Percentiles rank a stretch among this genome's conserved stretches.
Evolutionary conservation across 345 rosid species (phyloP).

Genomic region (Reutealis trisperma): DNA sequence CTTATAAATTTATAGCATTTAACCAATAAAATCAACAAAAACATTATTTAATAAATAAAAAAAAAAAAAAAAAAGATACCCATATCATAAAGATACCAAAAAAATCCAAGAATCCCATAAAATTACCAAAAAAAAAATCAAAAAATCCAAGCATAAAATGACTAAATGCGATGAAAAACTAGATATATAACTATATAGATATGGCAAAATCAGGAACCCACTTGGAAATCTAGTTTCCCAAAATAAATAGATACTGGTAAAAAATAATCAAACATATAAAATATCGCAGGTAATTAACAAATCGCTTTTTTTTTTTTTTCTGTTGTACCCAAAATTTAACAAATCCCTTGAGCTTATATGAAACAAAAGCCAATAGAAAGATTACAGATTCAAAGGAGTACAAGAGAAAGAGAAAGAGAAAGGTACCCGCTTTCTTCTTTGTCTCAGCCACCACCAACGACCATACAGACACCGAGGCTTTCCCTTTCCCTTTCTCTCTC

Average conservation of each 20-base stretch:
- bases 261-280: neutral
- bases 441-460: too few relatives aligned
- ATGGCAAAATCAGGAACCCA: neutral
- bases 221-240: neutral
- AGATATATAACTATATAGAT: neutral
- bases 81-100: conserved; percentile 3
- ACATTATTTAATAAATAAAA: neutral
- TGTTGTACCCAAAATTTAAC: too few relatives aligned
- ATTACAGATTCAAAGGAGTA: too few relatives aligned
- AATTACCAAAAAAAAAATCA: neutral
- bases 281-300: neutral
- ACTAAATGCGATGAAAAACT: neutral
- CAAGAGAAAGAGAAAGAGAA: too few relatives aligned
- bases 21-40: neutral
- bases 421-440: too few relatives aligned
- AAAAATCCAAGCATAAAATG: conserved; percentile 10
- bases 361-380: too few relatives aligned
- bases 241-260: neutral
- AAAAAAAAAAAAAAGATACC: neutral
- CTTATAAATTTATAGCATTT: neutral
- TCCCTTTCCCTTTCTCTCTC: too few relatives aligned
- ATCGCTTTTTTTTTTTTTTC: neutral
- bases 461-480: too few relatives aligned
- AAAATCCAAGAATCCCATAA: neutral
- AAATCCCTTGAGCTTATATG: too few relatives aligned